These are phyloP conservation scores for Suillus lakei DNA, from an alignment of 768 basidiomycete genomes.

Conservation along the genomic window DNA sequence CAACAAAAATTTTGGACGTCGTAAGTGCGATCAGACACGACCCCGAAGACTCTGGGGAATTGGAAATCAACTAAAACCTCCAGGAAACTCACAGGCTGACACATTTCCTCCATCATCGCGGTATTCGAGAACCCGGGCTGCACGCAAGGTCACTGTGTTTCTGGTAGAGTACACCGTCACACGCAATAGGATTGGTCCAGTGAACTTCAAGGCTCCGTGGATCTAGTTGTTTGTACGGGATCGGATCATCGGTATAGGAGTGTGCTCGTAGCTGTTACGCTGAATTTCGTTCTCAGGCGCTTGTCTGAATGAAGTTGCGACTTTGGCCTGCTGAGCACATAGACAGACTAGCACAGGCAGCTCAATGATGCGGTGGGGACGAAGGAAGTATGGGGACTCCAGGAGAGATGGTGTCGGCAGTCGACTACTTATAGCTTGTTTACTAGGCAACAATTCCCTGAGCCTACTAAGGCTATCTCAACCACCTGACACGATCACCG, in stretches of 20 bases:
- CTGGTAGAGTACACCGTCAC: neutral
- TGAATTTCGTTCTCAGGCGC: neutral
- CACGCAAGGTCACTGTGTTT: neutral
- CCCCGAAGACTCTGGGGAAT: slow-evolving; percentile 9
- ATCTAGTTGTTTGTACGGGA: neutral
- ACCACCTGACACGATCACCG: slow-evolving; percentile 5
- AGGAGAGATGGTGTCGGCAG: neutral
- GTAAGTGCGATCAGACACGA: neutral
- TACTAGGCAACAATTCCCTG: neutral
- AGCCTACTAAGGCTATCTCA: slow-evolving; percentile 1
- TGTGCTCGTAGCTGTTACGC: neutral
- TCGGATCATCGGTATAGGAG: neutral
- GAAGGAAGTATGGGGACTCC: neutral
- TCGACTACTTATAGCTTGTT: slow-evolving; percentile 4
- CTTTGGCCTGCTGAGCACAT: neutral
- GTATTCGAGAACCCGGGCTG: neutral
- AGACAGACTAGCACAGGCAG: neutral
- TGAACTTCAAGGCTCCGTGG: neutral
- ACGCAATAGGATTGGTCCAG: neutral
- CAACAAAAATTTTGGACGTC: neutral
- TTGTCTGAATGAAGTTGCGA: neutral
- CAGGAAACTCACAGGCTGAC: neutral
- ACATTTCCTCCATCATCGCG: neutral
- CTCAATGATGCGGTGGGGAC: neutral
- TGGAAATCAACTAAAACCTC: neutral